These are phyloP conservation scores for Casaregolazyma suthepensis DNA, from an alignment of 1,139 yeast genomes.

Conservation along the genomic window DNA sequence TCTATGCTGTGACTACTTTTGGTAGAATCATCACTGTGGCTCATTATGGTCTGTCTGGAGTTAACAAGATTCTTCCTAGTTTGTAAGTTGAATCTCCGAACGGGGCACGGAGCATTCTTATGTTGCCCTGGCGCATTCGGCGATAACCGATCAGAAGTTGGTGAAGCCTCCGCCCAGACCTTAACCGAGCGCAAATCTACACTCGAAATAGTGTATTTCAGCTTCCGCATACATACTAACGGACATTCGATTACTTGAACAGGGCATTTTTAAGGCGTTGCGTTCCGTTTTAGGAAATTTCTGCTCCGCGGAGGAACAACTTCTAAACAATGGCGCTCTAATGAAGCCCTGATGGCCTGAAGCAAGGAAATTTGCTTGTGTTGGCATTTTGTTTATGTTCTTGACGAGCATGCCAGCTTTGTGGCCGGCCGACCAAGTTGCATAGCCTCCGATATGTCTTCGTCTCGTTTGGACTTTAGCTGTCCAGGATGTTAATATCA, in stretches of 20 bases:
- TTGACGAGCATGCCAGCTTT: slow-evolving; percentile 10
- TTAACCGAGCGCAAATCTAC: neutral
- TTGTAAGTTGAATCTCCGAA: neutral
- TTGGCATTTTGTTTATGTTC: slow-evolving; percentile 5
- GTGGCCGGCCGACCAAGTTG: slow-evolving; percentile 9
- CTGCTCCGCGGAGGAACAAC: neutral
- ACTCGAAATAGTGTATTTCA: neutral
- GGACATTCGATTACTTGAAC: neutral
- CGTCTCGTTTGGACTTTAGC: neutral
- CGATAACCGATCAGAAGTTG: neutral
- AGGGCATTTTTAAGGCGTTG: neutral
- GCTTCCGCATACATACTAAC: neutral
- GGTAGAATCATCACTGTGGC: neutral
- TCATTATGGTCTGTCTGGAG: neutral
- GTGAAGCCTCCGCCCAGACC: too few species aligned
- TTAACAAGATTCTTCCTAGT: neutral
- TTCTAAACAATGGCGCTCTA: neutral
- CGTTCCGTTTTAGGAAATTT: neutral
- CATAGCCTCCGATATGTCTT: neutral
- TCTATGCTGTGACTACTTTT: neutral
- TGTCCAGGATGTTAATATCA: neutral
- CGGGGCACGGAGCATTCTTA: neutral
- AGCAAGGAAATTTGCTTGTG: slow-evolving; percentile 1
- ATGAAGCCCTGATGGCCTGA: neutral
- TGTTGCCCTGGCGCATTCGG: neutral